Conservation (phyloP, 228 moss, liverwort and hornwort genomes). For the Sphagnum fallax region DNA sequence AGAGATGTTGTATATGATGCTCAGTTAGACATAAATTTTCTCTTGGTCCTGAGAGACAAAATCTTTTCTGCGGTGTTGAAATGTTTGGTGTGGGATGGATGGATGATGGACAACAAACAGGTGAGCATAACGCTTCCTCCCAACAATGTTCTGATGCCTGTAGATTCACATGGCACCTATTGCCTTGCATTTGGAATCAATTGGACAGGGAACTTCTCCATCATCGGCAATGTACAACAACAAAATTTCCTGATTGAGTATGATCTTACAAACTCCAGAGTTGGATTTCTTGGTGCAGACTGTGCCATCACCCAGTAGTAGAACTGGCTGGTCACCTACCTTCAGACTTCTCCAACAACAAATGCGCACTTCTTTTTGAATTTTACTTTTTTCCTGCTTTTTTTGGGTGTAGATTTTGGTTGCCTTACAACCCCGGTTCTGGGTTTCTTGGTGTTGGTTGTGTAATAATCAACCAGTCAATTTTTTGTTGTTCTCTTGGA, state of each 20-base stretch:
- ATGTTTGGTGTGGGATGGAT: not conserved
- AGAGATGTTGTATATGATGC: not conserved
- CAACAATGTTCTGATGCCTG: slow-evolving; percentile 61
- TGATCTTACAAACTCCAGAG: slow-evolving; percentile 41
- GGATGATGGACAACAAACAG: slow-evolving; percentile 2
- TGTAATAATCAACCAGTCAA: no score
- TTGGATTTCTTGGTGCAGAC: slow-evolving; percentile 46
- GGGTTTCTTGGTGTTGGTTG: no score
- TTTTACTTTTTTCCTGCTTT: no score
- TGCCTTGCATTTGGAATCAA: slow-evolving; percentile 66
- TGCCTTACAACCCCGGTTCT: no score
- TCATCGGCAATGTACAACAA: slow-evolving; percentile 83
- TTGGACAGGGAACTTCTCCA: slow-evolving; percentile 39
- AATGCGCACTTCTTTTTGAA: no score
- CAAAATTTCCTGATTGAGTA: slow-evolving; percentile 77
- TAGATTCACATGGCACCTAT: slow-evolving; percentile 38
- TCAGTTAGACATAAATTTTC: not conserved
- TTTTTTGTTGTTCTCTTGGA: no score
- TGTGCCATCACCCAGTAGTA: slow-evolving; percentile 12
- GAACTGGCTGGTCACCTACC: no score
- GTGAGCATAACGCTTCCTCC: slow-evolving; percentile 40
- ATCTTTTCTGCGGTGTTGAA: not conserved
- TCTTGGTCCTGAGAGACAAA: not conserved
- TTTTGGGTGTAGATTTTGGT: no score
- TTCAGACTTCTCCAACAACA: no score